These are phyloP conservation scores for Hexamita inflata DNA, from an alignment of 208 protist species.

Conservation along the genomic window DNA sequence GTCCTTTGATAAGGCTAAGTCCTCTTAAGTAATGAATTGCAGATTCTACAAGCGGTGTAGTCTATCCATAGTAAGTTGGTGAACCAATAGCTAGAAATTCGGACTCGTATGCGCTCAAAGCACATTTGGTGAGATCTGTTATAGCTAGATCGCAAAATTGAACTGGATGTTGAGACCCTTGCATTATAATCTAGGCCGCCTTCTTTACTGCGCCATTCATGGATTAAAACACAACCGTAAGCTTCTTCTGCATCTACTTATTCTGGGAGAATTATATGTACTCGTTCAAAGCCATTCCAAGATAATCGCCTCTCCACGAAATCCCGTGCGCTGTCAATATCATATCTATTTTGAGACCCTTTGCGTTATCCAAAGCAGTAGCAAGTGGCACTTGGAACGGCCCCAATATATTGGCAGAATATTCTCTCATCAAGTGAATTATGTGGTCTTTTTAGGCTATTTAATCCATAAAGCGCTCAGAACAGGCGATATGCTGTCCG, in stretches of 20 bases:
- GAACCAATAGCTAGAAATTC: too few species aligned
- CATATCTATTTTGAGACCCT: background rate
- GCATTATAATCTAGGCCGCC: background rate
- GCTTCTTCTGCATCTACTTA: background rate
- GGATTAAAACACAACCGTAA: background rate
- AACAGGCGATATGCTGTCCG: slow-evolving; percentile 7
- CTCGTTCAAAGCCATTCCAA: background rate
- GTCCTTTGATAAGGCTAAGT: too few species aligned
- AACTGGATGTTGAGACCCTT: too few species aligned
- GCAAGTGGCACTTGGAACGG: background rate
- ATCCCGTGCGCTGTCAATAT: slow-evolving; percentile 9
- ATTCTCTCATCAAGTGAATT: slow-evolving; percentile 9
- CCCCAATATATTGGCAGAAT: slow-evolving; percentile 18
- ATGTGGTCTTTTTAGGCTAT: background rate
- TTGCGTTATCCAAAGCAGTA: background rate
- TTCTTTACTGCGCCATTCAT: slow-evolving; percentile 1
- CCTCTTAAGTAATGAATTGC: too few species aligned
- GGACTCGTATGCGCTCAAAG: too few species aligned
- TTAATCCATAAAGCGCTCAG: background rate
- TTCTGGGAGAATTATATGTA: background rate
- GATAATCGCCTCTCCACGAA: background rate
- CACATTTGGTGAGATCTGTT: too few species aligned
- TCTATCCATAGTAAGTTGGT: too few species aligned
- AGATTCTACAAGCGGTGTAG: too few species aligned
- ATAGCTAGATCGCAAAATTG: too few species aligned